Percentiles rank a stretch among this genome's conserved stretches.
Evolutionary conservation across 2,329 filamentous ascomycete species (phyloP).

Genomic region (Trichoderma koningiopsis): DNA sequence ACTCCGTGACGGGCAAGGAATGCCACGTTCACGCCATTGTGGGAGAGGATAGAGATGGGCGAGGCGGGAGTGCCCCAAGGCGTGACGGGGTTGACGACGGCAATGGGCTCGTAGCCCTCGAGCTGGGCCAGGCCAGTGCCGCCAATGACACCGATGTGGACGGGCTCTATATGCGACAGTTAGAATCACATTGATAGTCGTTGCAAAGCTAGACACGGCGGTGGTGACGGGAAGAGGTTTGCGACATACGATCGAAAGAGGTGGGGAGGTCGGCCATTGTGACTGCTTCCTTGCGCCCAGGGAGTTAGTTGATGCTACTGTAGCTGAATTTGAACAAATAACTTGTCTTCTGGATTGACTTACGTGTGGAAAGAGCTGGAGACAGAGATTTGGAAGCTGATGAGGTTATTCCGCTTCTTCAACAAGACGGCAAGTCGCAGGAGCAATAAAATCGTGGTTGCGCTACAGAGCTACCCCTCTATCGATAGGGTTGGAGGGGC

Average conservation of each 20-base stretch:
- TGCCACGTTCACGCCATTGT: constrained; percentile 78
- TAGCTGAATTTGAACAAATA: not conserved
- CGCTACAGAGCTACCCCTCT: constrained; percentile 15
- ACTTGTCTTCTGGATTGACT: not conserved
- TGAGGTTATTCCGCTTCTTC: not conserved
- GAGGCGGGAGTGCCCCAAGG: constrained; percentile 83
- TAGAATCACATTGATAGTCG: not conserved
- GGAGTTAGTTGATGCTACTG: not conserved
- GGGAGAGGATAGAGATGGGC: constrained; percentile 83
- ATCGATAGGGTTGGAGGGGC: constrained; percentile 23
- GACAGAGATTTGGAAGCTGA: not conserved
- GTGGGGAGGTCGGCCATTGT: constrained; percentile 58
- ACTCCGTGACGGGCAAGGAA: constrained; percentile 92
- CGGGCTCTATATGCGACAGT: constrained; percentile 52
- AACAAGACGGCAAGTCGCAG: not conserved
- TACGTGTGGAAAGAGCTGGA: not conserved
- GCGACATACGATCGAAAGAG: constrained; percentile 58
- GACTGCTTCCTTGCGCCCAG: not conserved
- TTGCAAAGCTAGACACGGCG: not conserved
- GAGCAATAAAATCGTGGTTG: not conserved
- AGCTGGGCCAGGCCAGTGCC: constrained; percentile 91
- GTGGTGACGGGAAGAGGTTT: not conserved
- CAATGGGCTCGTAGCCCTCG: constrained; percentile 82
- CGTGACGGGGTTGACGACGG: constrained; percentile 73
- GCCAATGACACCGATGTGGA: constrained; percentile 87